A percentile compares a stretch with the other conserved stretches of the same genome.
These are phyloP conservation scores for Nakazawaea sp. DNA, from an alignment of 805 yeast genomes.

Conservation along the genomic window DNA sequence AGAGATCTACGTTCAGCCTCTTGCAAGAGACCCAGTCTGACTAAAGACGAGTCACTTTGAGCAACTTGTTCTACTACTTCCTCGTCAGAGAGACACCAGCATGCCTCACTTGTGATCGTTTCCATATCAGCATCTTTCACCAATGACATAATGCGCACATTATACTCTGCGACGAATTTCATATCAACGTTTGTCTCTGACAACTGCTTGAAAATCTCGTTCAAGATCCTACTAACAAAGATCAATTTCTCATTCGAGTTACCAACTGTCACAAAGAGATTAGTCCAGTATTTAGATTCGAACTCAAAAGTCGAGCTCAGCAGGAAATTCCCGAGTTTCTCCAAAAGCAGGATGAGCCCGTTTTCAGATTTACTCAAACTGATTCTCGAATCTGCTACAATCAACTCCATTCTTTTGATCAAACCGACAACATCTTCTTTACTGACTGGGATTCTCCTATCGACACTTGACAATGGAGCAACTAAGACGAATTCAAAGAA, in stretches of 20 bases:
- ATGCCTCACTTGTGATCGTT: slow-evolving; percentile 12
- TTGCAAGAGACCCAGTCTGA: too few species aligned
- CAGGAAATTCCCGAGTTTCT: slow-evolving; percentile 38
- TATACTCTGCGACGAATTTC: too few species aligned
- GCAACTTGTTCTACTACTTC: too few species aligned
- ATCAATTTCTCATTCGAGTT: slow-evolving; percentile 17
- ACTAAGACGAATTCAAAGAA: slow-evolving; percentile 29
- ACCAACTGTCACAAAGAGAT: slow-evolving; percentile 13
- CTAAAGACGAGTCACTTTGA: too few species aligned
- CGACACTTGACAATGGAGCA: slow-evolving; percentile 22
- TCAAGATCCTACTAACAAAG: slow-evolving; percentile 25
- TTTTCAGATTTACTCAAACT: slow-evolving; percentile 17
- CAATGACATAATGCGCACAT: too few species aligned
- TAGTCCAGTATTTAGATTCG: slow-evolving; percentile 22
- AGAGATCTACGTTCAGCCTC: too few species aligned
- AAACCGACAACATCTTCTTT: slow-evolving; percentile 43
- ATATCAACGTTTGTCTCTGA: too few species aligned
- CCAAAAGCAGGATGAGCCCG: slow-evolving; percentile 28
- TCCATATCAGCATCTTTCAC: too few species aligned
- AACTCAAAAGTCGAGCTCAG: slow-evolving; percentile 2
- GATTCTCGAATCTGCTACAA: slow-evolving; percentile 21
- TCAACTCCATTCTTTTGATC: slow-evolving; percentile 28
- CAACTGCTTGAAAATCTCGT: slow-evolving; percentile 30
- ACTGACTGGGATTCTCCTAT: slow-evolving; percentile 32
- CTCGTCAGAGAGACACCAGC: slow-evolving; percentile 22